These are phyloP conservation scores for Blastocladiella britannica DNA, from an alignment of 192 early-diverging fungal species.

Conservation along the genomic window DNA sequence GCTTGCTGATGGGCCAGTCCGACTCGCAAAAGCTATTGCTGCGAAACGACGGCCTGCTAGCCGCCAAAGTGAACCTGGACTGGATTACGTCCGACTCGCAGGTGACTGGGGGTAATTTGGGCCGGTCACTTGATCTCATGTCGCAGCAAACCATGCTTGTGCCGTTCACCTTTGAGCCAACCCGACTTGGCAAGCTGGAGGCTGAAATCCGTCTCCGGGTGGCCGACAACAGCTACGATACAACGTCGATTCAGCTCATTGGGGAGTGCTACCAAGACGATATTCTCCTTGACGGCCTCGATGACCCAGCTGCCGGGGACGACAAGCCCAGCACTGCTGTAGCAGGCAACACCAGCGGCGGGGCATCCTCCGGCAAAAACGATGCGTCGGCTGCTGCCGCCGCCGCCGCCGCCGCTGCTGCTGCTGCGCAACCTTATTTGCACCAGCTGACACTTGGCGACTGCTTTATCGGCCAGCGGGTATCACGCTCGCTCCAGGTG, in stretches of 20 bases:
- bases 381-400: too few species aligned
- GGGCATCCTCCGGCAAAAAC: too few species aligned
- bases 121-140: background rate
- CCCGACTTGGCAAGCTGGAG: slow-evolving; percentile 18
- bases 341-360: too few species aligned
- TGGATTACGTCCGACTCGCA: slow-evolving; percentile 18
- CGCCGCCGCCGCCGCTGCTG: too few species aligned
- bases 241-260: slow-evolving; percentile 17
- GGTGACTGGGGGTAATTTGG: background rate
- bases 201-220: slow-evolving; percentile 24
- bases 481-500: slow-evolving; percentile 11
- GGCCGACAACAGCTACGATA: slow-evolving; percentile 36
- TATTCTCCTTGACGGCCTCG: slow-evolving; percentile 24
- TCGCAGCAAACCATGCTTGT: slow-evolving; percentile 15
- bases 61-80: slow-evolving; percentile 30
- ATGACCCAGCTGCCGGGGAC: too few species aligned
- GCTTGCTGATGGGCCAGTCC: slow-evolving; percentile 19
- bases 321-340: too few species aligned
- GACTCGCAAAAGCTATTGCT: slow-evolving; percentile 22
- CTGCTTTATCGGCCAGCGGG: slow-evolving; percentile 22
- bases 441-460: slow-evolving; percentile 27
- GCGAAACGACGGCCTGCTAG: slow-evolving; percentile 34
- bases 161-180: slow-evolving; percentile 20
- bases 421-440: too few species aligned
- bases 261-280: slow-evolving; percentile 37